A percentile compares a stretch with the other conserved stretches of the same genome.
Evolutionary conservation across 2,329 filamentous ascomycete genomes (phyloP).

Genomic region (Alternaria alternata): DNA sequence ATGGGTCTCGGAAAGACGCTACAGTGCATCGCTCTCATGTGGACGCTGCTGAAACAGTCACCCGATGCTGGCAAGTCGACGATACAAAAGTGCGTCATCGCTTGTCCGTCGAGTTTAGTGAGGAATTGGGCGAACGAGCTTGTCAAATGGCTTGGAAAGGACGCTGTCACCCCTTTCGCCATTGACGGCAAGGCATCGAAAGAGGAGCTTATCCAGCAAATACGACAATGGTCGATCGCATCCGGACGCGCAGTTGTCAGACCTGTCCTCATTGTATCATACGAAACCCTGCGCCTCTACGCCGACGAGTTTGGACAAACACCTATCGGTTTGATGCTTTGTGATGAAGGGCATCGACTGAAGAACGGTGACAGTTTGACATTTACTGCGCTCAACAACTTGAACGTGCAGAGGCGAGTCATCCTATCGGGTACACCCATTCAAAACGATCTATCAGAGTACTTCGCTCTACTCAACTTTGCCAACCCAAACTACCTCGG

Average conservation of each 20-base stretch:
- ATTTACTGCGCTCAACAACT: constrained; percentile 85
- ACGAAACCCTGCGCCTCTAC: constrained; percentile 92
- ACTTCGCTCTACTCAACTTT: constrained; percentile 95
- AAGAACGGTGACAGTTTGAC: constrained; percentile 98
- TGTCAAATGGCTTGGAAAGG: constrained; percentile 93
- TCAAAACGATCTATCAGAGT: constrained; percentile 97
- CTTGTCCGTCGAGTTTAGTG: constrained; percentile 94
- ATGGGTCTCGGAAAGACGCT: constrained; percentile 98
- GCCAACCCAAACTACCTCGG: constrained; percentile 93
- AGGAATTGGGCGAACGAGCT: constrained; percentile 98
- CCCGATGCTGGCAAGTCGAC: constrained; percentile 92
- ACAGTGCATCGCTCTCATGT: constrained; percentile 95
- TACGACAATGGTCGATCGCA: constrained; percentile 94
- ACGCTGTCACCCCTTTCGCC: constrained; percentile 90
- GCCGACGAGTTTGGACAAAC: constrained; percentile 89
- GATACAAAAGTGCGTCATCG: constrained; percentile 96
- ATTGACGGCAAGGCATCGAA: constrained; percentile 97
- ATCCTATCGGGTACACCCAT: constrained; percentile 97
- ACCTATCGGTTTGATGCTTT: constrained; percentile 89
- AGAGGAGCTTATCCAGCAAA: constrained; percentile 86
- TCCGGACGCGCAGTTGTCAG: constrained; percentile 88
- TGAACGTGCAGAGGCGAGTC: constrained; percentile 90
- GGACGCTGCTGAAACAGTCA: constrained; percentile 95
- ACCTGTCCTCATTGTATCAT: constrained; percentile 96
- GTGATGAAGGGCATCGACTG: constrained; percentile 93